phyloP scores from a whole-genome alignment of 2,329 filamentous ascomycete species.

The Alternaria sp. region DNA sequence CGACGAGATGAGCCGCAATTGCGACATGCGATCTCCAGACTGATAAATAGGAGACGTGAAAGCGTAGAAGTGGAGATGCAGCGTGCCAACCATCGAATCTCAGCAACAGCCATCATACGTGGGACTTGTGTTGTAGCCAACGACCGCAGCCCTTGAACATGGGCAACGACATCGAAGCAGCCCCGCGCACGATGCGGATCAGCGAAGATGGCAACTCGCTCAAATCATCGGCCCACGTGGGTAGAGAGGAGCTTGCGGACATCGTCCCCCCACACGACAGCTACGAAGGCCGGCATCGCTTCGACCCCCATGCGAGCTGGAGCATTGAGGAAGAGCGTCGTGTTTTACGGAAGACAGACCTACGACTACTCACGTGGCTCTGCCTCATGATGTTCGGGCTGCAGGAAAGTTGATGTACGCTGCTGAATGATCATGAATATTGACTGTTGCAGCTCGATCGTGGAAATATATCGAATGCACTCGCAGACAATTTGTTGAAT shows the following conservation, averaged over 20 bases:
- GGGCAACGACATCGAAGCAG: slow-evolving; percentile 40
- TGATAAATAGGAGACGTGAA: slow-evolving; percentile 11
- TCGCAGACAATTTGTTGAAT: slow-evolving; percentile 42
- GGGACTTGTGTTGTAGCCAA: slow-evolving; percentile 1
- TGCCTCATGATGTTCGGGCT: slow-evolving; percentile 57
- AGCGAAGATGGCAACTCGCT: slow-evolving; percentile 39
- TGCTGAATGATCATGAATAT: background rate
- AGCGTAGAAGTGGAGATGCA: background rate
- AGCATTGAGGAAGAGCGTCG: slow-evolving; percentile 63
- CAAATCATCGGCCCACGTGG: slow-evolving; percentile 36
- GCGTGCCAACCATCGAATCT: background rate
- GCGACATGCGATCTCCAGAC: slow-evolving; percentile 29
- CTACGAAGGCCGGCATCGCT: slow-evolving; percentile 65
- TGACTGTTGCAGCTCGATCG: slow-evolving; percentile 56
- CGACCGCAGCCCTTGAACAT: slow-evolving; percentile 19
- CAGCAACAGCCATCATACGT: background rate
- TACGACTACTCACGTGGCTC: slow-evolving; percentile 41
- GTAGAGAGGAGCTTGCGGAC: slow-evolving; percentile 40
- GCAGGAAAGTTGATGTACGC: slow-evolving; percentile 7
- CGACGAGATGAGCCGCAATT: slow-evolving; percentile 25
- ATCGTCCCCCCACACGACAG: slow-evolving; percentile 56
- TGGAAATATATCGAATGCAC: slow-evolving; percentile 52
- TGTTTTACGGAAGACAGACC: slow-evolving; percentile 60
- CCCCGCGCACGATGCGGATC: slow-evolving; percentile 22
- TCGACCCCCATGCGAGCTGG: slow-evolving; percentile 65